Evolutionary conservation across 805 yeast species (phyloP).

Genomic region (Metschnikowia amazonensis): DNA sequence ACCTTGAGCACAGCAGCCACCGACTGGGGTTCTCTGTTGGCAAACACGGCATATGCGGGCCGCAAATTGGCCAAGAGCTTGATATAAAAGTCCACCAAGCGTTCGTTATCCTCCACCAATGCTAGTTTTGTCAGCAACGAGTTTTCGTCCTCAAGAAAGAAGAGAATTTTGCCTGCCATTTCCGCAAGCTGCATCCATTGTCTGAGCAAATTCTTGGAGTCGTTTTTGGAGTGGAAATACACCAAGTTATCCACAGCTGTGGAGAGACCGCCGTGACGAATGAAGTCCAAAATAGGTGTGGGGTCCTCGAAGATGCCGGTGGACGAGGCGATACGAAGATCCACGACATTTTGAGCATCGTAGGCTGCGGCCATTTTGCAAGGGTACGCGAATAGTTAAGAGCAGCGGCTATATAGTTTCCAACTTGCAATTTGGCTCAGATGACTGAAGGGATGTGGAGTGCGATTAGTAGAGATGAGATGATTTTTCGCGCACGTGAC

Average conservation of each 20-base stretch:
- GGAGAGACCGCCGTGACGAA: slow-evolving; percentile 25
- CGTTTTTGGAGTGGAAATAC: slow-evolving; percentile 43
- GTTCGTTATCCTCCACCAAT: slow-evolving; percentile 19
- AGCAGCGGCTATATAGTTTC: background rate
- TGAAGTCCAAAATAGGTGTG: slow-evolving; percentile 23
- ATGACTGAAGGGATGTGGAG: background rate
- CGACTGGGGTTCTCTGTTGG: slow-evolving; percentile 50
- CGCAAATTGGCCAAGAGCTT: slow-evolving; percentile 53
- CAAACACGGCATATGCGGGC: slow-evolving; percentile 64
- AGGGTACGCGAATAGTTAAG: background rate
- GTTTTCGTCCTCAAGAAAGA: slow-evolving; percentile 18
- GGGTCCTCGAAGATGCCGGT: slow-evolving; percentile 15
- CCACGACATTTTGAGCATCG: slow-evolving; percentile 6
- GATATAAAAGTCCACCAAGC: slow-evolving; percentile 39
- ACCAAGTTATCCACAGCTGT: slow-evolving; percentile 42
- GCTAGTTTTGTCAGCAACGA: slow-evolving; percentile 12
- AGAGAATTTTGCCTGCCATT: slow-evolving; percentile 31
- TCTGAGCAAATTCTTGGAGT: slow-evolving; percentile 49
- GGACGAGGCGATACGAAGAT: slow-evolving; percentile 10
- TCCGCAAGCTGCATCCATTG: slow-evolving; percentile 18
- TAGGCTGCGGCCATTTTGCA: background rate
- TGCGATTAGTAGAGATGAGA: background rate
- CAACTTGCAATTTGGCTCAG: too few species aligned
- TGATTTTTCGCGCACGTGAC: slow-evolving; percentile 4
- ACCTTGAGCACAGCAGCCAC: slow-evolving; percentile 63